These are phyloP conservation scores for Boeremia lycopersici DNA, from an alignment of 2,329 filamentous ascomycete species.

Conservation along the genomic window DNA sequence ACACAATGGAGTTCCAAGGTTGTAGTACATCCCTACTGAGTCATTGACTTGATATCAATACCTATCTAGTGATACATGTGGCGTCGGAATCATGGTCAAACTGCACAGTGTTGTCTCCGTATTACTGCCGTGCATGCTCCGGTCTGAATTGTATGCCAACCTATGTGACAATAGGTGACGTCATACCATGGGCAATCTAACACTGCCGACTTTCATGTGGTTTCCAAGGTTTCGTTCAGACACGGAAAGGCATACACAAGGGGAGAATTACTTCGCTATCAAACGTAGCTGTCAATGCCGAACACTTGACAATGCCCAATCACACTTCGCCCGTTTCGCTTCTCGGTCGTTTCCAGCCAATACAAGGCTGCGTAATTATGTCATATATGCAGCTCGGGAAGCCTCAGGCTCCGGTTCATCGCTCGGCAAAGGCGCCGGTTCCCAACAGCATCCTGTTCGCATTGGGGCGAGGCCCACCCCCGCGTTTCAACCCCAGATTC, in stretches of 20 bases:
- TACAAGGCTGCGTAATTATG: slow-evolving; percentile 1
- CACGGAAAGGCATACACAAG: not conserved
- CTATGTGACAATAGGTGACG: not conserved
- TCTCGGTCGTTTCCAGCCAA: slow-evolving; percentile 4
- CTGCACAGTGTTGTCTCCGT: too few relatives aligned
- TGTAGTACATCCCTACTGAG: too few relatives aligned
- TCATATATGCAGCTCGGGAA: not conserved
- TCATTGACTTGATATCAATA: too few relatives aligned
- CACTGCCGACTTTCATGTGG: not conserved
- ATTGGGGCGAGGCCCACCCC: slow-evolving; percentile 5
- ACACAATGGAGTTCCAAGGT: not conserved
- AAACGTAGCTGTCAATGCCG: slow-evolving; percentile 9
- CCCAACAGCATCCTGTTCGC: not conserved
- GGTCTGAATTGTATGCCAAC: not conserved
- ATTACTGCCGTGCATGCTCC: not conserved
- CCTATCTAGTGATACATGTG: too few relatives aligned
- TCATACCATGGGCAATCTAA: slow-evolving; percentile 1
- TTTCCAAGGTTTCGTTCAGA: not conserved
- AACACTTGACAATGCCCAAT: slow-evolving; percentile 3
- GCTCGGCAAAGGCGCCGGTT: not conserved
- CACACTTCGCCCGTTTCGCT: not conserved
- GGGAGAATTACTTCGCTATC: slow-evolving; percentile 2
- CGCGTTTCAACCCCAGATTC: slow-evolving; percentile 10
- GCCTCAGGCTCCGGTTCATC: slow-evolving; percentile 2
- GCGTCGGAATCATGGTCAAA: too few relatives aligned